Conservation (phyloP, 2,329 filamentous ascomycete genomes). For the Epichloe amarillans region DNA sequence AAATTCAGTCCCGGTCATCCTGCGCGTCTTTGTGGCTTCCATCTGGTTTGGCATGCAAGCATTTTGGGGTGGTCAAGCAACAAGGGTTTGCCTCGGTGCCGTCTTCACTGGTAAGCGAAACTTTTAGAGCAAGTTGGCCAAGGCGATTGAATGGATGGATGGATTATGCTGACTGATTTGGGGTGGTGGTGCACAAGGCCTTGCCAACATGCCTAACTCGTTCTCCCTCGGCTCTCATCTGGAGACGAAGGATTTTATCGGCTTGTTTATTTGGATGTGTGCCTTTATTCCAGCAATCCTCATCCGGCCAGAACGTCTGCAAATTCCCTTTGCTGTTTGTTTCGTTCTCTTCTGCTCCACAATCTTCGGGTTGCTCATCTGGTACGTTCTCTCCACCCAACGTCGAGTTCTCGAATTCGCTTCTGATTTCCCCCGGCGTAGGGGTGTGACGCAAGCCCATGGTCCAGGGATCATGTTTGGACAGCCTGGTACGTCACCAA, state of each 20-base stretch:
- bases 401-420: neutral
- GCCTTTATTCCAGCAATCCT: slow-evolving; percentile 11
- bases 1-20: slow-evolving; percentile 13
- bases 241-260: slow-evolving; percentile 15
- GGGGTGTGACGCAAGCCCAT: slow-evolving; percentile 11
- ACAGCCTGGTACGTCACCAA: slow-evolving; percentile 9
- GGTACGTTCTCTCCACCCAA: neutral
- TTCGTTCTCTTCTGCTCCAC: slow-evolving; percentile 13
- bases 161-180: neutral
- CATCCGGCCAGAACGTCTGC: slow-evolving; percentile 13
- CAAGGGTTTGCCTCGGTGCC: slow-evolving; percentile 15
- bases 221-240: slow-evolving; percentile 12
- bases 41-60: slow-evolving; percentile 19
- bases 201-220: slow-evolving; percentile 13
- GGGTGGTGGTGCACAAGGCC: slow-evolving; percentile 2
- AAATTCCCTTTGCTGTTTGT: slow-evolving; percentile 14
- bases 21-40: slow-evolving; percentile 14
- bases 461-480: slow-evolving; percentile 13
- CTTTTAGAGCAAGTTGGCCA: too few species aligned
- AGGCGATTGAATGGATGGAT: too few species aligned
- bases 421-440: neutral
- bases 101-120: slow-evolving; percentile 12
- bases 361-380: slow-evolving; percentile 11
- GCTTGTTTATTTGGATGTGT: slow-evolving; percentile 14
- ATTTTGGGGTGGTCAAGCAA: slow-evolving; percentile 17